Percentiles rank a stretch among this genome's conserved stretches.
phyloP scores from a whole-genome alignment of 2,329 filamentous ascomycete species.

The Nigrospora oryzae region DNA sequence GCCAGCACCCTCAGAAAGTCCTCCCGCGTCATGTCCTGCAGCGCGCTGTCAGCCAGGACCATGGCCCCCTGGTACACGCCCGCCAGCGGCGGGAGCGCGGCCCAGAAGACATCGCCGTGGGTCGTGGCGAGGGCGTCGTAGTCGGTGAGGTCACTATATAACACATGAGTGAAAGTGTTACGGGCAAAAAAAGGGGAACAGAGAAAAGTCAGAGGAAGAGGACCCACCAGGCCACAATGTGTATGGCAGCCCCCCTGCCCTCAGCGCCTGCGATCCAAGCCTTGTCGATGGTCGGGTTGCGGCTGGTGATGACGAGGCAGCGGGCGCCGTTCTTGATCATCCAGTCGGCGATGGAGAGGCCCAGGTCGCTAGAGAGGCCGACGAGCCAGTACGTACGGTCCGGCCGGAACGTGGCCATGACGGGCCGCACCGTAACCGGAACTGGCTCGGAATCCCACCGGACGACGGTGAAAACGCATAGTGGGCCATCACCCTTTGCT shows the following conservation, averaged over 20 bases:
- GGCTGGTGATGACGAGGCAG: constrained; percentile 9
- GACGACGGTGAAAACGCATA: neutral
- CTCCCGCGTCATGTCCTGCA: constrained; percentile 10
- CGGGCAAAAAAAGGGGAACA: too few relatives aligned
- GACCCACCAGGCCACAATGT: constrained; percentile 5
- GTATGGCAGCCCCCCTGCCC: constrained; percentile 1
- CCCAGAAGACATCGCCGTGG: neutral
- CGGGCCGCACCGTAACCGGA: neutral
- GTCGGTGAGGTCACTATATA: neutral
- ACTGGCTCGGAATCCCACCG: neutral
- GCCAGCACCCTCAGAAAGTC: constrained; percentile 8
- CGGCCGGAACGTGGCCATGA: neutral
- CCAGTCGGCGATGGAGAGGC: constrained; percentile 9
- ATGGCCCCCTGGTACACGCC: neutral
- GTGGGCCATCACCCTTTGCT: neutral
- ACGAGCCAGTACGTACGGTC: constrained; percentile 9
- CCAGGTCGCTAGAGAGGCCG: constrained; percentile 7
- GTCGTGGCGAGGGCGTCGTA: neutral
- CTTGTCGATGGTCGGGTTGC: constrained; percentile 3
- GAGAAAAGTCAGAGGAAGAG: too few relatives aligned
- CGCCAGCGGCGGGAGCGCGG: neutral
- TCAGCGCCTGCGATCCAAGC: constrained; percentile 3
- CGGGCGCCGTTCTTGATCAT: constrained; percentile 9
- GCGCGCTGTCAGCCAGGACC: neutral
- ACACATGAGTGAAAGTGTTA: too few relatives aligned